A percentile compares a stretch with the other conserved stretches of the same genome.
Conservation (phyloP, 2,329 filamentous ascomycete genomes). For the Colletotrichum liaoningense region DNA sequence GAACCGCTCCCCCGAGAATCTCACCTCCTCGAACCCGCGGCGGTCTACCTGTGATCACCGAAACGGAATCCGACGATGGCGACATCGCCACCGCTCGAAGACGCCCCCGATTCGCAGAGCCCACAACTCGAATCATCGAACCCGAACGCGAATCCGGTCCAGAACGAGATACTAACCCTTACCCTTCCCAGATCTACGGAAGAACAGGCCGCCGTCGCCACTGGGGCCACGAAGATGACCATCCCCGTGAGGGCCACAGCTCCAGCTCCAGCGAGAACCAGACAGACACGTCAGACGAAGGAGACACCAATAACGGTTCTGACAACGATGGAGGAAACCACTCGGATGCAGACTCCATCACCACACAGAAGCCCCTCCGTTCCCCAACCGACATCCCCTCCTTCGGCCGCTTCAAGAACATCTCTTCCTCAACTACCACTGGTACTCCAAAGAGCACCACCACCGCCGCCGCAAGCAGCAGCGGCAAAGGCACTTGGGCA, state of each 20-base stretch:
- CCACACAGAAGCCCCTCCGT: background rate
- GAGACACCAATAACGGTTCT: no score
- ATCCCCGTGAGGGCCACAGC: background rate
- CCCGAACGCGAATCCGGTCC: background rate
- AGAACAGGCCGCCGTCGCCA: slow-evolving; percentile 11
- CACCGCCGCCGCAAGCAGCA: background rate
- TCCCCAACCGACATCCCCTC: background rate
- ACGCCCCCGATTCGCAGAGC: background rate
- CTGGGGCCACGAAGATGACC: background rate
- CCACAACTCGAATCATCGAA: background rate
- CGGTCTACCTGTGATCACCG: background rate
- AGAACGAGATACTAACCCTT: background rate
- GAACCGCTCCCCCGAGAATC: background rate
- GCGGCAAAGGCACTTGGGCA: slow-evolving; percentile 4
- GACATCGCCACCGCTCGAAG: background rate
- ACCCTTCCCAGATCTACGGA: slow-evolving; percentile 16
- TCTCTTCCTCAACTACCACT: background rate
- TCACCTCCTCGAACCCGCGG: no score
- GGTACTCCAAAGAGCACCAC: background rate
- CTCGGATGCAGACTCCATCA: background rate
- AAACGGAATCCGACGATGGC: background rate
- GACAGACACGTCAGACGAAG: background rate
- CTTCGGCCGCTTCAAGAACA: background rate
- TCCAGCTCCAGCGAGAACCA: background rate
- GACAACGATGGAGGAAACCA: background rate